These are phyloP conservation scores for Rhodocollybia butyracea DNA, from an alignment of 768 basidiomycete genomes.

Conservation along the genomic window DNA sequence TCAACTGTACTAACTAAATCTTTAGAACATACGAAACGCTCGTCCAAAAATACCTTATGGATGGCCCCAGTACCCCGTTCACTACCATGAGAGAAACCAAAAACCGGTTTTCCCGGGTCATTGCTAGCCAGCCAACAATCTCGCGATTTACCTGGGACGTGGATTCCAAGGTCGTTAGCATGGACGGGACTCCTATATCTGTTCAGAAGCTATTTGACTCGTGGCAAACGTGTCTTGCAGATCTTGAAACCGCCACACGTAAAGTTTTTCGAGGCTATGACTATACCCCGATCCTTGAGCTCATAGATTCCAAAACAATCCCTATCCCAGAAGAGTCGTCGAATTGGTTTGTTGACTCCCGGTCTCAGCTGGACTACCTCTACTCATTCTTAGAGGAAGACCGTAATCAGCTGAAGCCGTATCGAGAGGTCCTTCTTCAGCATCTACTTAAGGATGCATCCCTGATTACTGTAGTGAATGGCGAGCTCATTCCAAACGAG, in stretches of 20 bases:
- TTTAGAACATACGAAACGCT: neutral
- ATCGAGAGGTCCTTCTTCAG: neutral
- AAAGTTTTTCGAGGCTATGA: neutral
- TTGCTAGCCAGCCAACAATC: neutral
- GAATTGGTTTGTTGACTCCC: neutral
- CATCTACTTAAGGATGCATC: neutral
- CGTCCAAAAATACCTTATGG: neutral
- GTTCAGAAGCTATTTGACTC: neutral
- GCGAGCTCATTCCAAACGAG: neutral
- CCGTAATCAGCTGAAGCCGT: neutral
- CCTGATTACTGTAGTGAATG: neutral
- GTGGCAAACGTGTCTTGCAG: neutral
- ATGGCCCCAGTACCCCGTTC: neutral
- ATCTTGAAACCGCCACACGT: neutral
- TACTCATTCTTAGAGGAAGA: neutral
- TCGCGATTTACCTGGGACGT: neutral
- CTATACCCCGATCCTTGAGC: neutral
- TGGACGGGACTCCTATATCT: neutral
- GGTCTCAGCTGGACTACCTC: neutral
- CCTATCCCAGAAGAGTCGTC: neutral
- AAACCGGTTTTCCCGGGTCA: neutral
- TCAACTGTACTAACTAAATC: neutral
- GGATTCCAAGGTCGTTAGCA: neutral
- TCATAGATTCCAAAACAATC: neutral
- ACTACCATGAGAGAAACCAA: neutral